Percentiles rank a stretch among this genome's conserved stretches.
phyloP scores from a whole-genome alignment of 2,329 filamentous ascomycete genomes.

The Fusarium bactridioides region DNA sequence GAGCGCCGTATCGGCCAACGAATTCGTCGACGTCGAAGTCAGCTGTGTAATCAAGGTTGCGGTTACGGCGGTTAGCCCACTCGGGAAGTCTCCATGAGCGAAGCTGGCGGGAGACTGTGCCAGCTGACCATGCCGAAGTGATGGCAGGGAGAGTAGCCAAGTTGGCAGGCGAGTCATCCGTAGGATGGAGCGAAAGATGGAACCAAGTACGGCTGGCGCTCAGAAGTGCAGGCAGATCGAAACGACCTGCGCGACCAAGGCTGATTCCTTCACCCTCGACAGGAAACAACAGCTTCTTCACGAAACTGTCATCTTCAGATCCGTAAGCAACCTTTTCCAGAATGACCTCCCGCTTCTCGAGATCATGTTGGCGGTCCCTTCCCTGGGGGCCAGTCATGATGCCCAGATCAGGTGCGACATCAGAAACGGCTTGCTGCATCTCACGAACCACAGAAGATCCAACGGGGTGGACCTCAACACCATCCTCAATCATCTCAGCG shows the following conservation, averaged over 20 bases:
- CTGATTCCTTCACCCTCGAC: conserved; percentile 79
- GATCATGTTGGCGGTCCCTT: conserved; percentile 77
- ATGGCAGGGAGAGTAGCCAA: conserved; percentile 75
- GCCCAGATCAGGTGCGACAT: conserved; percentile 80
- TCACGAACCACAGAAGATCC: conserved; percentile 87
- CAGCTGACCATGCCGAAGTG: conserved; percentile 91
- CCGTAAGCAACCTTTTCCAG: conserved; percentile 88
- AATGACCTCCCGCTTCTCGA: conserved; percentile 83
- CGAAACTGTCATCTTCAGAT: conserved; percentile 81
- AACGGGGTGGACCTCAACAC: conserved; percentile 75
- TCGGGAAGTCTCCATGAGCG: conserved; percentile 93
- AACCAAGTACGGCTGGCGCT: conserved; percentile 93
- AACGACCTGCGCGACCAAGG: conserved; percentile 77
- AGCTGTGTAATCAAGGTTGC: conserved; percentile 91
- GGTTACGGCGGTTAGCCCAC: conserved; percentile 94
- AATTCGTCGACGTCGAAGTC: conserved; percentile 98
- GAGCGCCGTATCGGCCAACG: conserved; percentile 76
- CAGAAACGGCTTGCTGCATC: conserved; percentile 82
- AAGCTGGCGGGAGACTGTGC: conserved; percentile 89
- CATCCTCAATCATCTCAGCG: conserved; percentile 95
- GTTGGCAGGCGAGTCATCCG: conserved; percentile 80
- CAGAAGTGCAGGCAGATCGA: conserved; percentile 78
- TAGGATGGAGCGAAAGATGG: conserved; percentile 90
- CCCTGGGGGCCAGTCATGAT: conserved; percentile 72
- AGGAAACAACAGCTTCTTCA: conserved; percentile 84